Percentiles rank a stretch among this genome's conserved stretches.
Conservation (phyloP, 495 filamentous ascomycete genomes). For the Stereocaulon alpinum region DNA sequence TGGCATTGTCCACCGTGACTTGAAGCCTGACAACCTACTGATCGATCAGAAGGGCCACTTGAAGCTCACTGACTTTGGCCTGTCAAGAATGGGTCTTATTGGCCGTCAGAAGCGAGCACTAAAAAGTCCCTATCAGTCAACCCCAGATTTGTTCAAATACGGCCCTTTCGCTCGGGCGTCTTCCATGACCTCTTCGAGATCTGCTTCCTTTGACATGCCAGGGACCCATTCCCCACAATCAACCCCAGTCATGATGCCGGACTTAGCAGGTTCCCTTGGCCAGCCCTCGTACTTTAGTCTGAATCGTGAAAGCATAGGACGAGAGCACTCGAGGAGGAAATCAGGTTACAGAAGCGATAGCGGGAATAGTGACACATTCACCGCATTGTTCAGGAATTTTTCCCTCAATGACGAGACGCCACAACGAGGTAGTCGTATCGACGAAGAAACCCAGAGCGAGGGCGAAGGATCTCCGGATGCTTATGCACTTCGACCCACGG, state of each 20-base stretch:
- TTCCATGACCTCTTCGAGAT: slow-evolving; percentile 87
- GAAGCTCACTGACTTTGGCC: slow-evolving; percentile 93
- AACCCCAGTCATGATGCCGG: slow-evolving; percentile 84
- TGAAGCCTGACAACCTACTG: slow-evolving; percentile 94
- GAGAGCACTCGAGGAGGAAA: slow-evolving; percentile 66
- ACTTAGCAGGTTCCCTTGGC: slow-evolving; percentile 49
- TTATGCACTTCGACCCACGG: slow-evolving; percentile 49
- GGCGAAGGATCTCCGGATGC: slow-evolving; percentile 61
- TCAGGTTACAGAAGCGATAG: slow-evolving; percentile 90
- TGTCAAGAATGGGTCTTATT: slow-evolving; percentile 94
- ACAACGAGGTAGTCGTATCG: slow-evolving; percentile 41
- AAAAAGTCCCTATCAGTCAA: slow-evolving; percentile 68
- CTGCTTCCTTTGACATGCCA: slow-evolving; percentile 86
- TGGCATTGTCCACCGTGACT: slow-evolving; percentile 89
- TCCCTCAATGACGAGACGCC: slow-evolving; percentile 60
- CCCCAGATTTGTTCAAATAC: slow-evolving; percentile 83
- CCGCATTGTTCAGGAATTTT: slow-evolving; percentile 73
- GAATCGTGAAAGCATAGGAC: slow-evolving; percentile 51
- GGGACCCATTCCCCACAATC: slow-evolving; percentile 65
- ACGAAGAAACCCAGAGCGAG: slow-evolving; percentile 62
- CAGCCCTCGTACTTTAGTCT: slow-evolving; percentile 94
- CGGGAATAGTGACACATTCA: slow-evolving; percentile 73
- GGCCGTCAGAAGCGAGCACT: slow-evolving; percentile 90
- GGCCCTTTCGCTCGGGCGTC: slow-evolving; percentile 78
- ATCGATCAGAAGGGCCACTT: slow-evolving; percentile 96